These are phyloP conservation scores for Cercospora sp. DNA, from an alignment of 2,329 filamentous ascomycete genomes.

Conservation along the genomic window DNA sequence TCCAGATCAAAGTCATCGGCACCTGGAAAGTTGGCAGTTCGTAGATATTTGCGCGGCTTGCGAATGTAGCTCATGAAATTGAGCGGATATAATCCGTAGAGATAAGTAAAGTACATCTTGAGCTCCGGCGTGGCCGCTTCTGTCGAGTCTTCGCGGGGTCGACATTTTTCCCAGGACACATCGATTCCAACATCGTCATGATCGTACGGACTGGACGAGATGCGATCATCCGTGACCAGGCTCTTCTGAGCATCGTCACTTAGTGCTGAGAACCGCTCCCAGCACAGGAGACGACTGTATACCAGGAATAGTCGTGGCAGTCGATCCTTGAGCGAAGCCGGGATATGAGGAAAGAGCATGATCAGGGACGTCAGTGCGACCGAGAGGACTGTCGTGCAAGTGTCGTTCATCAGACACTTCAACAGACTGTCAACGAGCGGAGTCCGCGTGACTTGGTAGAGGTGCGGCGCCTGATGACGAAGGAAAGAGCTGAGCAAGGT, in stretches of 20 bases:
- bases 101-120: slow-evolving; percentile 73
- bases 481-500: slow-evolving; percentile 72
- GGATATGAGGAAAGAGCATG: slow-evolving; percentile 82
- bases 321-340: slow-evolving; percentile 66
- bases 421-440: slow-evolving; percentile 70
- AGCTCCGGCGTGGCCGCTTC: slow-evolving; percentile 66
- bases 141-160: slow-evolving; percentile 63
- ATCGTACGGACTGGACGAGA: slow-evolving; percentile 43
- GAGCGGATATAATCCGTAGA: slow-evolving; percentile 80
- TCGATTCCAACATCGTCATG: slow-evolving; percentile 42
- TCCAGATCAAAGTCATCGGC: slow-evolving; percentile 76
- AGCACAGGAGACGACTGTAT: slow-evolving; percentile 77
- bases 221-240: slow-evolving; percentile 40
- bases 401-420: slow-evolving; percentile 73
- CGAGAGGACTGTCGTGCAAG: slow-evolving; percentile 74
- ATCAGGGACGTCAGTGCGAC: slow-evolving; percentile 72
- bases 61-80: slow-evolving; percentile 86
- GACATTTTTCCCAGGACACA: slow-evolving; percentile 64
- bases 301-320: slow-evolving; percentile 77
- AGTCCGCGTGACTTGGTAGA: slow-evolving; percentile 72
- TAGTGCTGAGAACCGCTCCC: slow-evolving; percentile 59
- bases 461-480: slow-evolving; percentile 73
- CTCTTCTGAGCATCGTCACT: slow-evolving; percentile 39
- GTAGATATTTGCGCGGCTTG: slow-evolving; percentile 76
- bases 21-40: slow-evolving; percentile 68